These are phyloP conservation scores for Penicillium corylophilum DNA, from an alignment of 2,329 filamentous ascomycete species.

Conservation along the genomic window DNA sequence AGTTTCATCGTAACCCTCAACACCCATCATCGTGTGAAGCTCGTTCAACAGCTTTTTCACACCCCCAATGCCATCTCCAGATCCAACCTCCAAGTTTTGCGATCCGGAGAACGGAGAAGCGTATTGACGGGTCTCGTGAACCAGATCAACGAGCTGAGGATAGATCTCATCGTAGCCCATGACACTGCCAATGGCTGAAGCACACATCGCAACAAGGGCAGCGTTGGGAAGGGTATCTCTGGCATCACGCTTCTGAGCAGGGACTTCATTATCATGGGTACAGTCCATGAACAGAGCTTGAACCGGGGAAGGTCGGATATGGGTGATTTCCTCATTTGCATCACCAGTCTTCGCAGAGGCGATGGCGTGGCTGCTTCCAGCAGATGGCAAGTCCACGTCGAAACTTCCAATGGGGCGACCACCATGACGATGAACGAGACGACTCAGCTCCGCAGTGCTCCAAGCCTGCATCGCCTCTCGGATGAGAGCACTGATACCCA, in stretches of 20 bases:
- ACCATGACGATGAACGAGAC: constrained; percentile 88
- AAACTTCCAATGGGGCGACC: constrained; percentile 96
- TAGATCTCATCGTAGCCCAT: constrained; percentile 99
- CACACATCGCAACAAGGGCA: constrained; percentile 92
- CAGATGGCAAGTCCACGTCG: constrained; percentile 82
- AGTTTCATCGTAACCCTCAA: constrained; percentile 90
- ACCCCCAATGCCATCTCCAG: constrained; percentile 78
- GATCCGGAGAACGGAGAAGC: constrained; percentile 69
- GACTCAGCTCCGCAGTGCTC: constrained; percentile 89
- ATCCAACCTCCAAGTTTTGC: constrained; percentile 55
- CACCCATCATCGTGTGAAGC: constrained; percentile 93
- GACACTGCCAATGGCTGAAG: constrained; percentile 89
- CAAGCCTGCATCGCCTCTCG: constrained; percentile 98
- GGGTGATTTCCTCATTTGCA: constrained; percentile 65
- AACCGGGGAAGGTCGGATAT: constrained; percentile 82
- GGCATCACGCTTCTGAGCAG: constrained; percentile 90
- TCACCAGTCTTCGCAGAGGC: constrained; percentile 31
- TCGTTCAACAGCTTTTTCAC: constrained; percentile 92
- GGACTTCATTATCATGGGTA: constrained; percentile 96
- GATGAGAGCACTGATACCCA: constrained; percentile 88
- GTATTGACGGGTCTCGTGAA: constrained; percentile 83
- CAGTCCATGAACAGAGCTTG: constrained; percentile 99
- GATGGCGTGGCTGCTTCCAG: constrained; percentile 52
- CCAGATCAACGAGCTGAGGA: constrained; percentile 86
- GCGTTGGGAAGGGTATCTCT: constrained; percentile 92